Evolutionary conservation across 345 rosid genomes (phyloP), one percentile per base, ranked within the genome.

Genomic region (Heritiera fomes): DNA sequence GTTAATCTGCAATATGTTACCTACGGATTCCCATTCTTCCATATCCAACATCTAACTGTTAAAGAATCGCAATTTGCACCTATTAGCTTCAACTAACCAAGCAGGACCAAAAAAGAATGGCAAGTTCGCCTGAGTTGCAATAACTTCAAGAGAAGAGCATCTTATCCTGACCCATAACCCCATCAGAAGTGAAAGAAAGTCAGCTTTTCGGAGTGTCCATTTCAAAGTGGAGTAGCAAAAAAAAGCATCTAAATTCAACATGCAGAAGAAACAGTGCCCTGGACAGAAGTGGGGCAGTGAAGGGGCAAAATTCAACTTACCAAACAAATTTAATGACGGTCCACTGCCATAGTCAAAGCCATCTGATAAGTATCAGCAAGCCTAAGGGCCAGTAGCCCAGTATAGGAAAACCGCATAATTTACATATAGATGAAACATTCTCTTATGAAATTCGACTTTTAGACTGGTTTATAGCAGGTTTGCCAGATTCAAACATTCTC

Each of bases 101-200:
- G n/a, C 43, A 63, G 45, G 34, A 32, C 4, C 38, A 63, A 34
- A 34, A 74, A 59, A 10, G 52, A 40, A 18, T 7, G 2, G 41
- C 12, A 74, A 13, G 34, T 20, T 74, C 17, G 15, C 65, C 50
- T 43, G 67, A 43, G 63, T 20, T 59, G 10, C 20, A 12, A 53
- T 53, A 3, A 50, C 55, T 50, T 50, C 0, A 53, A 53, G n/a
- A 53, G 58, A 53, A 53, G 5, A 4, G 7, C 2, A 9, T 12
- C 7, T 53, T 53, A 53, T 18, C n/a, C 18, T 53, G 2, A 52
- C 56, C 18, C 3, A 14, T 52, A 53, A 12, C 65, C 30, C 75
- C 80, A 64, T 80, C 69, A 45, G 15, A 60, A 46, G 20, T 17
- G 47, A 56, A 66, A 15, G 11, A 18, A 67, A 46, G 75, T 56